Conservation (phyloP, 2,329 filamentous ascomycete species). For the Curvularia lunata region DNA sequence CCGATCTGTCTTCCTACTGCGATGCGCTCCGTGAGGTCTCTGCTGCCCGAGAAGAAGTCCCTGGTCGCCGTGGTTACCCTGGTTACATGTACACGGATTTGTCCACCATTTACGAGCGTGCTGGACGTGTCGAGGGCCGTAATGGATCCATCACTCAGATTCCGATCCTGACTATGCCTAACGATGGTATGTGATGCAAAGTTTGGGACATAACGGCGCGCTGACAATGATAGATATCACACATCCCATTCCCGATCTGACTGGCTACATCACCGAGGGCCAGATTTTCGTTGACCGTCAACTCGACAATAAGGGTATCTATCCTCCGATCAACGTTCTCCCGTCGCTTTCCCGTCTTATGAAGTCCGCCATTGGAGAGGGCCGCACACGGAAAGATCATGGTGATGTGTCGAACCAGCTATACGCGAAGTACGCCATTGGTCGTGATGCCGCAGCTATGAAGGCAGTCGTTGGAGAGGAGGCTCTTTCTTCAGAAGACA, state of each 20-base stretch:
- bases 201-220: background rate
- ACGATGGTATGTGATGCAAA: slow-evolving; percentile 70
- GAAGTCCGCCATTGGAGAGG: slow-evolving; percentile 99
- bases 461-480: slow-evolving; percentile 99
- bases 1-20: slow-evolving; percentile 96
- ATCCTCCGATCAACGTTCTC: slow-evolving; percentile 97
- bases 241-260: slow-evolving; percentile 97
- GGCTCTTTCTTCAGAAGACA: slow-evolving; percentile 92
- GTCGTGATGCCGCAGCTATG: slow-evolving; percentile 97
- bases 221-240: slow-evolving; percentile 75
- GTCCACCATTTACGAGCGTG: slow-evolving; percentile 99
- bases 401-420: slow-evolving; percentile 99
- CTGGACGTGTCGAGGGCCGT: slow-evolving; percentile 93
- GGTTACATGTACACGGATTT: slow-evolving; percentile 99
- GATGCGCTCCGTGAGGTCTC: slow-evolving; percentile 99
- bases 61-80: slow-evolving; percentile 97
- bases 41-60: slow-evolving; percentile 96
- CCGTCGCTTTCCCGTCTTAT: slow-evolving; percentile 98
- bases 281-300: slow-evolving; percentile 97
- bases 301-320: slow-evolving; percentile 94
- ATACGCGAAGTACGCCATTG: slow-evolving; percentile 99
- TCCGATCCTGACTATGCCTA: slow-evolving; percentile 98
- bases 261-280: slow-evolving; percentile 98
- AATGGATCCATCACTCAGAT: slow-evolving; percentile 99
- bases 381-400: slow-evolving; percentile 95